Conservation (phyloP, 768 basidiomycete genomes). For the Exsudoporus frostii region DNA sequence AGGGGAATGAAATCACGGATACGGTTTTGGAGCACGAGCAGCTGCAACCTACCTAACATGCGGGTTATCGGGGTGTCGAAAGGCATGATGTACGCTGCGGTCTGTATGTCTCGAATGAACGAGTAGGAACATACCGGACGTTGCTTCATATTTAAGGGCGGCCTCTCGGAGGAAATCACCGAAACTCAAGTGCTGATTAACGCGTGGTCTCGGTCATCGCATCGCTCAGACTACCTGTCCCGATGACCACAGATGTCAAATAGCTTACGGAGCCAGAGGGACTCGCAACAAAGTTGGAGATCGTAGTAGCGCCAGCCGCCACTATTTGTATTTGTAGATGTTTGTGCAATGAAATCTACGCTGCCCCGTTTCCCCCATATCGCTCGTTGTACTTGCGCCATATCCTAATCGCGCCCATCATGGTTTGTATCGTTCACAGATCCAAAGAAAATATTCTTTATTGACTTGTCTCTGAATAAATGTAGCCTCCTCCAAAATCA, state of each 20-base stretch:
- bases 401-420: slow-evolving; percentile 46
- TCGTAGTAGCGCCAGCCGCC: too few relatives aligned
- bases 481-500: slow-evolving; percentile 91
- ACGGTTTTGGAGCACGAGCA: neutral
- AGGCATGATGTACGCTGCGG: slow-evolving; percentile 11
- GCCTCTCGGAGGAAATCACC: neutral
- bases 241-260: neutral
- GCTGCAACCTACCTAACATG: slow-evolving; percentile 42
- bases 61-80: slow-evolving; percentile 44
- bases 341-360: slow-evolving; percentile 27
- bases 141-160: neutral
- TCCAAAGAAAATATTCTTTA: neutral
- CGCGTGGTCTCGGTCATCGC: neutral
- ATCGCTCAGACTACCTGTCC: neutral
- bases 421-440: slow-evolving; percentile 42
- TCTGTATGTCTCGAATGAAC: neutral
- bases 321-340: slow-evolving; percentile 30
- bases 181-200: neutral
- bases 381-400: slow-evolving; percentile 16
- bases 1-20: neutral
- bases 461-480: slow-evolving; percentile 6
- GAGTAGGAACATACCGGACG: neutral
- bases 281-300: too few relatives aligned
- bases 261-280: neutral
- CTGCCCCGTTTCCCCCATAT: slow-evolving; percentile 25